Conservation (phyloP, 805 yeast species). For the Schwanniomyces yamadae region DNA sequence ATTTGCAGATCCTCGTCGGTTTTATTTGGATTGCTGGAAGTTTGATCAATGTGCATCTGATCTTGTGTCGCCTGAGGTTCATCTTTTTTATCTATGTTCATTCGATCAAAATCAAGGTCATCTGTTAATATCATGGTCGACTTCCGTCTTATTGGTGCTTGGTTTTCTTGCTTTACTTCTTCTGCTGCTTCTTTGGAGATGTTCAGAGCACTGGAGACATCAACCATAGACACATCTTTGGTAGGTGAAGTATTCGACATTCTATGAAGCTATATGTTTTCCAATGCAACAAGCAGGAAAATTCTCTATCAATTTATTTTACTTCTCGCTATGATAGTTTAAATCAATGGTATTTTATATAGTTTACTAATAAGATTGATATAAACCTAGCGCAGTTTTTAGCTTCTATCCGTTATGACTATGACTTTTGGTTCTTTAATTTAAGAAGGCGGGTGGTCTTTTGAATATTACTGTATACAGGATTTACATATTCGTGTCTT, state of each 20-base stretch:
- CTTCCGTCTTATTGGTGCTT: conserved; percentile 50
- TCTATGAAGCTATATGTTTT: no score
- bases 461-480: no score
- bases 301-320: no score
- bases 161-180: background rate
- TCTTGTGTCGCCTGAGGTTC: conserved; percentile 18
- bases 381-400: no score
- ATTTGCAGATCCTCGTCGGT: background rate
- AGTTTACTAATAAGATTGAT: no score
- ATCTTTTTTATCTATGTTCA: conserved; percentile 39
- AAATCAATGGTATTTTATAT: no score
- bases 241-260: conserved; percentile 8
- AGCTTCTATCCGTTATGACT: no score
- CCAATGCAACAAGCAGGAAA: no score
- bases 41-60: conserved; percentile 20
- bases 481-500: no score
- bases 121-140: conserved; percentile 72
- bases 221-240: conserved; percentile 44
- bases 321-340: no score
- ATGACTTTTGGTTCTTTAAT: no score
- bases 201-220: conserved; percentile 33
- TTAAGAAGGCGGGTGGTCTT: no score
- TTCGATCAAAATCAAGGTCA: conserved; percentile 57
- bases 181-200: conserved; percentile 1
- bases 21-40: conserved; percentile 10